Conservation (phyloP, 2,329 filamentous ascomycete genomes). For the Cytospora chrysosperma region DNA sequence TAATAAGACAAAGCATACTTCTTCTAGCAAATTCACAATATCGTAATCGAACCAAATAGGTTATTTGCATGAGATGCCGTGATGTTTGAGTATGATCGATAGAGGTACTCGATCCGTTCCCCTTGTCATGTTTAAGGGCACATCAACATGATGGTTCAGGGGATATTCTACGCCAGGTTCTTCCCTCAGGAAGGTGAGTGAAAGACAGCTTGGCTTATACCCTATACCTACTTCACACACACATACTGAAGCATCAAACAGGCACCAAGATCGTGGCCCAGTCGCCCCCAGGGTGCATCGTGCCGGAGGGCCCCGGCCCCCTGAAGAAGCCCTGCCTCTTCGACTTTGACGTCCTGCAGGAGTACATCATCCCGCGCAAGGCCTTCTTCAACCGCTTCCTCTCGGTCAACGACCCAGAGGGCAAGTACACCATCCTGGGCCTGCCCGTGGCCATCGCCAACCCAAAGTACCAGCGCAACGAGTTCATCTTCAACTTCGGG, state of each 20-base stretch:
- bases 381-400: slow-evolving; percentile 92
- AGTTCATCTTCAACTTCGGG: slow-evolving; percentile 98
- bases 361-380: slow-evolving; percentile 92
- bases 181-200: slow-evolving; percentile 60
- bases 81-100: neutral
- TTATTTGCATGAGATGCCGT: neutral
- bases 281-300: slow-evolving; percentile 62
- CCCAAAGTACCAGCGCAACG: slow-evolving; percentile 81
- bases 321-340: slow-evolving; percentile 62
- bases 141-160: slow-evolving; percentile 58
- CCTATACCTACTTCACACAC: neutral
- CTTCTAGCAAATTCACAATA: neutral
- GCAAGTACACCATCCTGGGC: slow-evolving; percentile 75
- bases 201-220: neutral
- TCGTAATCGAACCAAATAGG: neutral
- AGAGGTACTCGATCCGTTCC: neutral
- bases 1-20: neutral
- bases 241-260: slow-evolving; percentile 33
- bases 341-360: slow-evolving; percentile 80
- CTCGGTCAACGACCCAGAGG: slow-evolving; percentile 70
- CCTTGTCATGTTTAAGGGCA: slow-evolving; percentile 11
- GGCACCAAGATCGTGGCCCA: slow-evolving; percentile 64
- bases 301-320: slow-evolving; percentile 40
- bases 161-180: slow-evolving; percentile 70
- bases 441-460: slow-evolving; percentile 86